These are phyloP conservation scores for Elymus sibiricus DNA, from an alignment of 176 grass and related monocot species.

Conservation along the genomic window DNA sequence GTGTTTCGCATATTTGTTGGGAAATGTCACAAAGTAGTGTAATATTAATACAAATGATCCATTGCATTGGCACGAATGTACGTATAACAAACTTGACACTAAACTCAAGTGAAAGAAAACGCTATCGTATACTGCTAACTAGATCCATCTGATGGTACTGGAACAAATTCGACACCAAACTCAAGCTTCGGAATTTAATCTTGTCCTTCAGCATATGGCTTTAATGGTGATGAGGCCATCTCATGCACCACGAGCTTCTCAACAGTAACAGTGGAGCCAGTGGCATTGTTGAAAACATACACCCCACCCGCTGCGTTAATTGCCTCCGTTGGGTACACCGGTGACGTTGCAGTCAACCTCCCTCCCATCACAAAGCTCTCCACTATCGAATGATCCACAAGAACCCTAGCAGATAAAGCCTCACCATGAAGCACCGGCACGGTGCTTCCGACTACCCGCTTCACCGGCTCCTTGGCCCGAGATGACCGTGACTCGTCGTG, in stretches of 20 bases:
- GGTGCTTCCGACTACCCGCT: constrained; percentile 45
- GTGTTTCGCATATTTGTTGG: too few species aligned
- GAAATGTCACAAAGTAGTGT: too few species aligned
- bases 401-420: constrained; percentile 40
- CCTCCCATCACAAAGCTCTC: constrained; percentile 57
- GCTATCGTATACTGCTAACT: too few species aligned
- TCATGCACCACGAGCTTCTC: constrained; percentile 44
- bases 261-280: background rate
- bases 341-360: constrained; percentile 51
- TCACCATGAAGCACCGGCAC: constrained; percentile 49
- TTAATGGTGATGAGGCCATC: constrained; percentile 36
- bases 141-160: too few species aligned
- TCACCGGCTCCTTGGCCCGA: constrained; percentile 38
- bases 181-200: too few species aligned
- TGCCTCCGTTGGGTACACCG: constrained; percentile 53
- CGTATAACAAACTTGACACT: too few species aligned
- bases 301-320: constrained; percentile 33
- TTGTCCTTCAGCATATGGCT: constrained; percentile 30
- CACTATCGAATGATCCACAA: constrained; percentile 67
- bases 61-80: too few species aligned
- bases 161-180: too few species aligned
- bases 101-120: too few species aligned
- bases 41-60: too few species aligned
- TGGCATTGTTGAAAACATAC: constrained; percentile 62
- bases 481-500: constrained; percentile 61